Conservation (phyloP, 805 yeast genomes). For the Dipodascopsis tothii region DNA sequence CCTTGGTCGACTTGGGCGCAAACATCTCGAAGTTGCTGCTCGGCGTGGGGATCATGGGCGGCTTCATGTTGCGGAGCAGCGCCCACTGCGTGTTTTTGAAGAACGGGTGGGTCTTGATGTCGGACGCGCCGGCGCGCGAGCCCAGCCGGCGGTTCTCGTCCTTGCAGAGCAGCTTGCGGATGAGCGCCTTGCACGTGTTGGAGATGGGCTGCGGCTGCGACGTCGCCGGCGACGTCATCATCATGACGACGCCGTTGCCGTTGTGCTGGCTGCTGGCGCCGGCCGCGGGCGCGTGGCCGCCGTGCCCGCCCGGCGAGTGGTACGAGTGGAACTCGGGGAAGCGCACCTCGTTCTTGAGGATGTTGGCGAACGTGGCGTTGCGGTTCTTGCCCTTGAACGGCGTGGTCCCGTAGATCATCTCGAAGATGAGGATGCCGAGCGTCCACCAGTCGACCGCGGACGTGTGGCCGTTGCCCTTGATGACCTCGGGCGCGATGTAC, state of each 20-base stretch:
- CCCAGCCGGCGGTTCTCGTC: constrained; percentile 87
- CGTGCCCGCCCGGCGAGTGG: not conserved
- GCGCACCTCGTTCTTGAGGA: constrained; percentile 72
- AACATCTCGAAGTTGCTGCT: constrained; percentile 47
- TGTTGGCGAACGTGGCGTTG: constrained; percentile 81
- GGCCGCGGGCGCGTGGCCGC: constrained; percentile 11
- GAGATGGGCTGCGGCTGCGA: constrained; percentile 45
- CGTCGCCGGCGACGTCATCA: constrained; percentile 13
- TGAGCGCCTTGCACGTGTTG: constrained; percentile 67
- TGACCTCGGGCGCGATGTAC: constrained; percentile 97
- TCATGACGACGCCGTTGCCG: not conserved
- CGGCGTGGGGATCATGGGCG: constrained; percentile 90
- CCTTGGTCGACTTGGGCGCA: constrained; percentile 27
- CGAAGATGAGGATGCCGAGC: constrained; percentile 82
- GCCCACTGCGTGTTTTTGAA: constrained; percentile 96
- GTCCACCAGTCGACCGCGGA: constrained; percentile 99
- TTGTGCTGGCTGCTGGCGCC: not conserved
- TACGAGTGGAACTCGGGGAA: constrained; percentile 40
- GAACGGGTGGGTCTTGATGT: constrained; percentile 81
- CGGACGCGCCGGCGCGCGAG: constrained; percentile 89
- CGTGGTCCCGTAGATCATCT: constrained; percentile 91
- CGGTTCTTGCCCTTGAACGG: constrained; percentile 92
- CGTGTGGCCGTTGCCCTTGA: constrained; percentile 93
- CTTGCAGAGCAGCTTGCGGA: constrained; percentile 74
- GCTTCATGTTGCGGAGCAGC: constrained; percentile 77